Percentiles rank a stretch among this genome's conserved stretches.
Conservation (phyloP, 176 grass and related monocot species). For the Avena insularis region DNA sequence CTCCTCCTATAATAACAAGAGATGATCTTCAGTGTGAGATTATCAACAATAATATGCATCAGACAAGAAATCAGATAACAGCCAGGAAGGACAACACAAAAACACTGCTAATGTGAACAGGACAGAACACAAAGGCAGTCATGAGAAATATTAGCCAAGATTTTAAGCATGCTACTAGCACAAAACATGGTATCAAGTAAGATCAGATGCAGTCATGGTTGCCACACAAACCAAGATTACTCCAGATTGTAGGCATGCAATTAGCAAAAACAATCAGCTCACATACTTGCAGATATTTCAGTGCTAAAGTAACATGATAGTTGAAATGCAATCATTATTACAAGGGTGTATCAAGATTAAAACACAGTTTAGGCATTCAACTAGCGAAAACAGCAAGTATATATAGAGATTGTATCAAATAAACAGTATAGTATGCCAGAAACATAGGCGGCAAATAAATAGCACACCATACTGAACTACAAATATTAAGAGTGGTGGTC, state of each 20-base stretch:
- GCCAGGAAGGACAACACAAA: no score
- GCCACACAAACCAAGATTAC: not conserved
- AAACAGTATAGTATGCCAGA: not conserved
- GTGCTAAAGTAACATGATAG: not conserved
- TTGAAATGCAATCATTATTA: not conserved
- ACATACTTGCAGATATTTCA: not conserved
- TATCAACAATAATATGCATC: not conserved
- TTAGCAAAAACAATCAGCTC: not conserved
- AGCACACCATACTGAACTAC: not conserved
- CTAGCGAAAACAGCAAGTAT: not conserved
- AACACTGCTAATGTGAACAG: not conserved
- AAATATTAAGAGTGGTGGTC: no score
- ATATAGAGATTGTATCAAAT: not conserved
- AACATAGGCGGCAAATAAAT: not conserved
- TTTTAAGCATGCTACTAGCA: not conserved
- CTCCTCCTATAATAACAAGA: constrained; percentile 42
- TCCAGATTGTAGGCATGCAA: not conserved
- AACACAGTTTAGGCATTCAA: not conserved
- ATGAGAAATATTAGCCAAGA: not conserved
- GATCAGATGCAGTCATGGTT: not conserved
- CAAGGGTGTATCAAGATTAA: not conserved
- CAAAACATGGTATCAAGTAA: not conserved
- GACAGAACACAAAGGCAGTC: not conserved
- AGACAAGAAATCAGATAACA: not conserved
- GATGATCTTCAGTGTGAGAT: not conserved